phyloP scores from a whole-genome alignment of 2,329 filamentous ascomycete genomes.

The Colletotrichum sp. region DNA sequence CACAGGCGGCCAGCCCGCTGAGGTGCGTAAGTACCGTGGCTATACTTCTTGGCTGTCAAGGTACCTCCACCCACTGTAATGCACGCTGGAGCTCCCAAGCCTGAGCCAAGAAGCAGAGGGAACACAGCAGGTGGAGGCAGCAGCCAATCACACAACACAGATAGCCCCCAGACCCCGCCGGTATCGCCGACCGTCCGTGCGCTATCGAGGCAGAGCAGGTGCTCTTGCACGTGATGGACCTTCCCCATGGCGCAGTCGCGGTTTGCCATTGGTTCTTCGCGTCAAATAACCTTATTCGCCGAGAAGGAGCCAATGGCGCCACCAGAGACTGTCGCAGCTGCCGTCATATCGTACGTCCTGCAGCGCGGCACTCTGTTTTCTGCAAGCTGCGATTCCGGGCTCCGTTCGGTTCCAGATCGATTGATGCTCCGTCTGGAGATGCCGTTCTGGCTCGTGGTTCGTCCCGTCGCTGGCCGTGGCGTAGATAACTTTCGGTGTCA shows the following conservation, averaged over 20 bases:
- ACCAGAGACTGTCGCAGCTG: neutral
- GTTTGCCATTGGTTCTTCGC: constrained; percentile 5
- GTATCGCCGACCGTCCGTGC: neutral
- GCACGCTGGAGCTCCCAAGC: neutral
- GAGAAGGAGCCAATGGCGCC: constrained; percentile 5
- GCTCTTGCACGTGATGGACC: neutral
- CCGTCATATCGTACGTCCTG: constrained; percentile 2
- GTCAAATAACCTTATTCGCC: constrained; percentile 11
- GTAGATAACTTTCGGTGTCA: neutral
- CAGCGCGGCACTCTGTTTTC: neutral
- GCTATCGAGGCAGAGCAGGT: neutral
- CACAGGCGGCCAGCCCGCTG: constrained; percentile 10
- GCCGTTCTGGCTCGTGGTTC: neutral
- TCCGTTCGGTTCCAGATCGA: neutral
- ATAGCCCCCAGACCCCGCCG: neutral
- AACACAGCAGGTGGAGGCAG: neutral
- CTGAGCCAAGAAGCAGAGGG: neutral
- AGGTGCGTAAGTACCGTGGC: constrained; percentile 9
- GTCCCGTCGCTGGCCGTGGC: neutral
- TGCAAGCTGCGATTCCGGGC: neutral
- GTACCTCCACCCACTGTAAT: constrained; percentile 2
- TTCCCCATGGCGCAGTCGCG: neutral
- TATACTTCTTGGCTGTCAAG: constrained; percentile 8
- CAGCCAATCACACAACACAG: constrained; percentile 13
- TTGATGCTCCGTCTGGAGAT: neutral